Conservation (phyloP, 164 flowering plant genomes). For the Nelumbo lutea region DNA sequence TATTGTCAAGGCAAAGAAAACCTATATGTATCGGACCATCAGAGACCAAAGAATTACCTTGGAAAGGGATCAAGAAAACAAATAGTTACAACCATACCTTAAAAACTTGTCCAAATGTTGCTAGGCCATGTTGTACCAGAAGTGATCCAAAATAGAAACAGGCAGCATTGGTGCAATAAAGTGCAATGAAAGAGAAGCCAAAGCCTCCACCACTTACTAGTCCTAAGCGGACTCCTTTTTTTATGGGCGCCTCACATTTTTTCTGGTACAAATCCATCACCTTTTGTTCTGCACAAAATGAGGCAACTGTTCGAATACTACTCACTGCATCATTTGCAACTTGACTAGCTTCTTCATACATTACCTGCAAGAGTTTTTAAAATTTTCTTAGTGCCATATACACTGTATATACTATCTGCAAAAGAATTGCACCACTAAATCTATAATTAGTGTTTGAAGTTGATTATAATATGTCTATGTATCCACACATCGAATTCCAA, state of each 20-base stretch:
- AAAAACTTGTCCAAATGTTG: constrained; percentile 41
- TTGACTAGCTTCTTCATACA: constrained; percentile 62
- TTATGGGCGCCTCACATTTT: constrained; percentile 42
- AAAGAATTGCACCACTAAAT: too few relatives aligned
- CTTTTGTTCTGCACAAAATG: constrained; percentile 51
- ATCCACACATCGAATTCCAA: too few relatives aligned
- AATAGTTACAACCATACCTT: constrained; percentile 22
- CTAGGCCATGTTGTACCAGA: constrained; percentile 33
- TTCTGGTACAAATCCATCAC: constrained; percentile 43
- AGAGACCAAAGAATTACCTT: not conserved
- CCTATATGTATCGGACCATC: constrained; percentile 24
- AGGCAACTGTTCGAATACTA: constrained; percentile 59
- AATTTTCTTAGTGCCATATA: too few relatives aligned
- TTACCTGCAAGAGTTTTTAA: constrained; percentile 24
- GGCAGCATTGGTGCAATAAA: constrained; percentile 38
- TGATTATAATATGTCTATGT: too few relatives aligned
- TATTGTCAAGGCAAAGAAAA: constrained; percentile 56
- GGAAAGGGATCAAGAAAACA: not conserved
- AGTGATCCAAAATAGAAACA: constrained; percentile 45
- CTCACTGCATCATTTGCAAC: constrained; percentile 61
- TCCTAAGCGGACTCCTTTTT: constrained; percentile 38
- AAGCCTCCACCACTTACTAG: constrained; percentile 42
- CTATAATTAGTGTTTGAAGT: too few relatives aligned
- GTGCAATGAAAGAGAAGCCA: constrained; percentile 35
- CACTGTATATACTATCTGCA: too few relatives aligned